Evolutionary conservation across 163 green algal genomes (phyloP), one percentile per base, ranked within the genome.

Genomic region (Smithsoniella earleae): DNA sequence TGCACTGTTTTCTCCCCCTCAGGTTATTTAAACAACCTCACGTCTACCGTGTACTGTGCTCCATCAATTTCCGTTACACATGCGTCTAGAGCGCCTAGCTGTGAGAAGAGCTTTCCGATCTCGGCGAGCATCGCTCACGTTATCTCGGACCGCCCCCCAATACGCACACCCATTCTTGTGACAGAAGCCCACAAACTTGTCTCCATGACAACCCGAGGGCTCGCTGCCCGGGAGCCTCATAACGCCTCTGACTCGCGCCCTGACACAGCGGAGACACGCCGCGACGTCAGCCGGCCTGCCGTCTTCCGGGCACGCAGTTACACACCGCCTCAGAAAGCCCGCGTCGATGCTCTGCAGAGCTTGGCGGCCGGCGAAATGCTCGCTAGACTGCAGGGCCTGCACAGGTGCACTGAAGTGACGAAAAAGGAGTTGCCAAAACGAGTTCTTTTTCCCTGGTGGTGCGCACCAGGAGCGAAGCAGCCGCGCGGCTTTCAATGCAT

Each of bases 401-500:
- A 49, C 40, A 49, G 40, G 13, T 10, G 40, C 10, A 13, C 40
- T 10, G 13, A 13, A 49, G 40, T 49, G 40, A 10, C 10, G 40
- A 65, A 28, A 6, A 65, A 8, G 52, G n/a, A 20, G 6, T 13
- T 33, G 52, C 52, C 52, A 65, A 6, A 65, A 13, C 33, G 52
- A 16, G 52, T 49, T 49, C 52, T 65, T 30, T 13, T 8, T 6
- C 13, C 52, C 33, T 30, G 6, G 20, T 8, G 16, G 6, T 36
- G 6, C 58, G 25, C 58, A 69, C 58, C 58, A n/a, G 27, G 22
- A 69, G 18, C 3, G 58, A 69, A 28, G 58, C 58, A 8, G 31
- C 58, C 1, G 58, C 58, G 25, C 58, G 58, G 58, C 58, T 69
- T 0, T 34, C 30, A 8, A 34, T 18, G 20, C 58, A 69, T 31